Base-by-base conservation (phyloP, 768 basidiomycete genomes). In the Pholiota conissans region DNA sequence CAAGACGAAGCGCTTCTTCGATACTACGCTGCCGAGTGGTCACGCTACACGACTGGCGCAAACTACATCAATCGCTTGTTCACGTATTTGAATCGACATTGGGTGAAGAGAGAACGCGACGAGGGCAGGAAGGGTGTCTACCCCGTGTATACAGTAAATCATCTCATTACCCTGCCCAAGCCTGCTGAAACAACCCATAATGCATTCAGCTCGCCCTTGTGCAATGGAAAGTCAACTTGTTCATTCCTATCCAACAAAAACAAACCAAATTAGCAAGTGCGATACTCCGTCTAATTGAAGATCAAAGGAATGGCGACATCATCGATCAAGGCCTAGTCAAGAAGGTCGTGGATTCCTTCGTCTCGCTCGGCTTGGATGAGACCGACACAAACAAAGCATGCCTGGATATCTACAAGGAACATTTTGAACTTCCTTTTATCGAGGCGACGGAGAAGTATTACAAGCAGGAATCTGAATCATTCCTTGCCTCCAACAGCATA, bases 71-170 rank as follows among this genome's bases (percentile, higher is more conserved):
- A 98, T 71, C 90, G 96, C 55, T 76, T 99, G 32, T 98, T 98
- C 78, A 95, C 93, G 2, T 98, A 98, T 76, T 83, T 99, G 56
- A 98, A 99, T 74, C 92, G 96, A 20, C 95, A 98, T 74, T 99
- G 97, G 97, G 96, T 99, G 42, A 96, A 95, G 77, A 84, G 96
- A 52, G 97, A 99, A 71, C 86, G 95, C 67, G 96, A 98, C 65
- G 96, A 98, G 72, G 97, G 97, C 14, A 81, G 95, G 65, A 95
- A 93, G 73, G 90, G 88, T 40, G 91, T 98, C 20, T 98, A 98
- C 75, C 87, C 87, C 1, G 93, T 99, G 18, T 98, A 98, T 69
- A 99, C 96, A 26, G 95, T 96, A 63, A 68, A 89, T 66, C 30
- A 30, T 48, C 52, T 20, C 30, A 35, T 22, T 49, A 22, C 37